Percentiles rank a stretch among this genome's conserved stretches.
phyloP scores from a whole-genome alignment of 306 rosid genomes.

The Quercus robur region DNA sequence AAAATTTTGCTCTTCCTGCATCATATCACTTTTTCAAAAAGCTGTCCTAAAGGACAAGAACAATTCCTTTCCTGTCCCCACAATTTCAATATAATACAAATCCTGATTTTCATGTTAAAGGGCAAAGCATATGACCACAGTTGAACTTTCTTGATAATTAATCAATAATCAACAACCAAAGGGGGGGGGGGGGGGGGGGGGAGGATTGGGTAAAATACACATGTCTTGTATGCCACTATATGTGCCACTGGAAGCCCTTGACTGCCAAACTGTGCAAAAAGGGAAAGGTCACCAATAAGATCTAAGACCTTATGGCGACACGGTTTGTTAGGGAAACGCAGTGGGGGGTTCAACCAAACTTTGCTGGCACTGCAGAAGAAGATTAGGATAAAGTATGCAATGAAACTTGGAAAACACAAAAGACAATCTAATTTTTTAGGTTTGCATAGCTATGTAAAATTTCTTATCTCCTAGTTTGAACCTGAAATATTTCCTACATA shows the following conservation, averaged over 20 bases:
- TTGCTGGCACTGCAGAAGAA: slow-evolving; percentile 46
- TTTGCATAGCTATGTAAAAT: slow-evolving; percentile 3
- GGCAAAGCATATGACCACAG: background rate
- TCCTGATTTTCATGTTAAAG: background rate
- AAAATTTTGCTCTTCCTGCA: no score
- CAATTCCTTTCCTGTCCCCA: background rate
- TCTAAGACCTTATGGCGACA: slow-evolving; percentile 88
- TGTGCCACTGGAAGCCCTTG: slow-evolving; percentile 95
- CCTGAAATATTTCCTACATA: background rate
- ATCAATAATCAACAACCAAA: background rate
- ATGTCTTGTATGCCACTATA: slow-evolving; percentile 68
- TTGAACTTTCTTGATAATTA: background rate
- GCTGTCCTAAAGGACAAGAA: no score
- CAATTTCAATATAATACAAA: background rate
- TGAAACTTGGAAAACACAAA: background rate
- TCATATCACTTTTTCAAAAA: no score
- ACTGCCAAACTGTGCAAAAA: slow-evolving; percentile 68
- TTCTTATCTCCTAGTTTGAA: background rate
- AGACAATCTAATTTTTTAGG: background rate
- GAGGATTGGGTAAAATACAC: slow-evolving; percentile 2
- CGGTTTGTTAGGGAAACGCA: slow-evolving; percentile 73
- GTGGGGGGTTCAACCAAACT: slow-evolving; percentile 93
- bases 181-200: background rate
- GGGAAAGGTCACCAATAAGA: slow-evolving; percentile 88
- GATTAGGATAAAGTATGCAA: slow-evolving; percentile 4